Base-by-base conservation (phyloP, 2,329 filamentous ascomycete species). In the Chaetomiaceae sp. region DNA sequence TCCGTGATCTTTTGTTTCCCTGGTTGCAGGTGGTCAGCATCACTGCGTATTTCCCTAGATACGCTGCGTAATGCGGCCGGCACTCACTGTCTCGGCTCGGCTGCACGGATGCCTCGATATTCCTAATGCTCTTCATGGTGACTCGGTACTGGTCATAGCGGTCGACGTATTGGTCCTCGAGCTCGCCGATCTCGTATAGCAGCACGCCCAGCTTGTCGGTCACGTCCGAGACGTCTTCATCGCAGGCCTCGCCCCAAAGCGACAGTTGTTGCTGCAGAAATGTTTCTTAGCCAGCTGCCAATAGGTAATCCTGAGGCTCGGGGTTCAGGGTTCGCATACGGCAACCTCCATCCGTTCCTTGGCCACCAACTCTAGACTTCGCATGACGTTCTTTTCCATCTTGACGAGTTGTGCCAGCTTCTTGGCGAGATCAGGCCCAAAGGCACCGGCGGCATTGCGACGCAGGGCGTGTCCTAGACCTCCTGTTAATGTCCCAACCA, bases 321-420 rank as follows among this genome's bases (percentile, higher is more conserved):
- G 5, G n/a, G 13, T 23, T 13, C 5, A 13, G 14, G 12, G 4
- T 34, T 13, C 19, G 79, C 89, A 66, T 87, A 96, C 90, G 66
- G 93, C 93, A 60, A 96, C 92, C 65, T 97, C 93, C 90, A 97
- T 97, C 63, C 93, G 85, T 78, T 99, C 93, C 65, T 90, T 86
- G 40, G 90, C 90, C 48, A 97, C 93, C 44, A 89, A 79, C 69
- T 99, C 93, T 79, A 97, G 85, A 69, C 90, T 96, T 70, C 93
- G 89, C 93, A 99, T 99, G 51, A 96, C 89, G 68, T 99, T 97
- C 84, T 99, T 99, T 76, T 99, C 93, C 93, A 99, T 99, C 82
- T 99, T 99, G 58, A 99, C 93, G 47, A 99, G 82, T 75, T 95
- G 89, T 35, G 91, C 89, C 56, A 99, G 85, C 81, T 99, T 99